These are phyloP conservation scores for Oryza longistaminata DNA, from an alignment of 176 grass and related monocot species.

Conservation along the genomic window DNA sequence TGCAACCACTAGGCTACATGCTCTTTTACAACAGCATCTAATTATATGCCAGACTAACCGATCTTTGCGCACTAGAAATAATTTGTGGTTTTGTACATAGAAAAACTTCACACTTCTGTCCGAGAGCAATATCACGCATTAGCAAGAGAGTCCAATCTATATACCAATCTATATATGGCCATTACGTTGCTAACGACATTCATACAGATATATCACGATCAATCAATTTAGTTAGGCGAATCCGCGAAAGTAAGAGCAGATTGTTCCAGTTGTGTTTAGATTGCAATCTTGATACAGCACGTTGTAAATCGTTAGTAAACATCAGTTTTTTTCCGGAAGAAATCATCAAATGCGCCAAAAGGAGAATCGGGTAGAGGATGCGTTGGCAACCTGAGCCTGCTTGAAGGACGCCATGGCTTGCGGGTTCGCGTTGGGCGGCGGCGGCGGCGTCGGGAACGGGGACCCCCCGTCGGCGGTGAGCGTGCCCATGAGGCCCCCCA, in stretches of 20 bases:
- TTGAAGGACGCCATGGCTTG: slow-evolving; percentile 67
- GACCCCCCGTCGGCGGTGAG: slow-evolving; percentile 55
- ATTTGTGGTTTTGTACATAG: neutral
- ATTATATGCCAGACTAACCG: neutral
- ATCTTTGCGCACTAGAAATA: neutral
- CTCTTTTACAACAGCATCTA: too few species aligned
- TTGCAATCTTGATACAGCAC: neutral
- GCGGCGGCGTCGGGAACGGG: slow-evolving; percentile 39
- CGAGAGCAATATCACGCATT: neutral
- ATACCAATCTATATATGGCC: too few species aligned
- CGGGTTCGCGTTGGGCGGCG: slow-evolving; percentile 50
- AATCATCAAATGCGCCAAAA: neutral
- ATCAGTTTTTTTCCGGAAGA: neutral
- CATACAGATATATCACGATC: neutral
- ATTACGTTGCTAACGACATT: neutral
- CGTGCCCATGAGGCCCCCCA: slow-evolving; percentile 61
- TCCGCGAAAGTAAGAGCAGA: neutral
- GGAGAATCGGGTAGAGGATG: neutral
- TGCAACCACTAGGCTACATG: too few species aligned
- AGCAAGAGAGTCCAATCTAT: neutral
- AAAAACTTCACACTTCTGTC: neutral
- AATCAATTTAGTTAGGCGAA: neutral
- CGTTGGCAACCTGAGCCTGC: slow-evolving; percentile 66
- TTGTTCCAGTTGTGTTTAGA: neutral
- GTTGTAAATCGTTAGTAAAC: slow-evolving; percentile 7